Base-by-base conservation (phyloP, 495 filamentous ascomycete genomes). In the Chlorociboria aeruginascens region DNA sequence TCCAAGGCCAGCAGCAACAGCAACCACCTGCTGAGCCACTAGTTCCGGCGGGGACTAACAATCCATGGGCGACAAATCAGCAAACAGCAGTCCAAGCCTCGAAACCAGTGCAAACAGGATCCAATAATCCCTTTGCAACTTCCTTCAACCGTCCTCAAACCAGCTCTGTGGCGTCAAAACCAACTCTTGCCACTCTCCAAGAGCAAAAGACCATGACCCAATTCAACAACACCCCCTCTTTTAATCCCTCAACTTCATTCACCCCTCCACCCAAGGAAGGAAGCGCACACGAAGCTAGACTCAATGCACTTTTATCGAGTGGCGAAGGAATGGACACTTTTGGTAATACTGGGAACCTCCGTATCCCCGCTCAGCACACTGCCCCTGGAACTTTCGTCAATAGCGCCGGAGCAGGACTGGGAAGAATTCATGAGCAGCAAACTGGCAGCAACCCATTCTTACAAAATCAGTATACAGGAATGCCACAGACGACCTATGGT, bases 331-430 rank as follows among this genome's bases (percentile, higher is more conserved):
- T 88, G 68, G 92, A 99, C 61, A 97, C 93, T 1, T 99, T 95
- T 62, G 92, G 92, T 44, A 99, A 99, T 59, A 84, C 83, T 34
- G 92, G 92, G 46, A 82, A 97, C 45, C 72, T 95, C 30, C 88
- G 92, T 63, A 94, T 99, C 54, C 93, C 92, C 1, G 79, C 92
- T 32, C 92, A 99, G 63, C 92, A 99, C 65, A 99, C 92, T 0
- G 89, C 92, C 0, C 93, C 93, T 3, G 92, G 92, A 29, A 94
- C 85, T 2, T 99, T 97, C 58, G 84, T 99, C 66, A 99, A 96
- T 66, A 90, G 83, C 52, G 86, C 92, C 3, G 90, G 90, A 45
- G 74, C 81, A 37, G 85, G 85, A 17, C 62, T 85, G 45, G 77
- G 80, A 46, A 76, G 74, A 48, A 73, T 85, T 35, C 80, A 79